Base-by-base conservation (phyloP, 441 rosid species). In the Gossypium lobatum region DNA sequence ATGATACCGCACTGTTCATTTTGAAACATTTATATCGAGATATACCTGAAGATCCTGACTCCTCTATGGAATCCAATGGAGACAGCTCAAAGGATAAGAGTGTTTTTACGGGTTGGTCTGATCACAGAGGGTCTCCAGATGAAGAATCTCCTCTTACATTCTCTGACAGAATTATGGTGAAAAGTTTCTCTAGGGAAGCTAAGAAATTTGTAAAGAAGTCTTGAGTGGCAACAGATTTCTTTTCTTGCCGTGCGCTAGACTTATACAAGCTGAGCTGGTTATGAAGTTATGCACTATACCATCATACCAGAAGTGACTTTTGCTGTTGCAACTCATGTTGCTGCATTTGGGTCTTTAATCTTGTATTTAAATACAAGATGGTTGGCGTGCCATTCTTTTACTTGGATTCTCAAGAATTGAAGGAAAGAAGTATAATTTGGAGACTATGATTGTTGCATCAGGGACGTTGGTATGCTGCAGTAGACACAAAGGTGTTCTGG, bases 61-160 rank as follows among this genome's bases (percentile, higher is more conserved):
- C 77, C 11, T 63, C 73, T 23, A 52, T 21, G 39, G 85, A 80
- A 54, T 77, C 78, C 55, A 39, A 39, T 0, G 80, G 60, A 67
- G 71, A 60, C 71, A 79, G 76, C 71, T 14, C 87, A 45, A 84
- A 84, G 48, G 74, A 63, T 39, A 81, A 74, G 70, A 81, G 76
- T 20, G 62, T 75, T 14, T 72, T 77, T 71, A 79, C 78, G 37
- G 80, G 83, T 46, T 86, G 93, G 96, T 64, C 77, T 53, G 85
- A 84, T 77, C 80, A 79, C 64, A 77, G 85, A 71, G 89, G 78
- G 72, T 34, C 67, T 48, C 61, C 77, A 1, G 91, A 91, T 26
- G 95, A 93, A 80, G 97, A 93, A 72, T 87, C 84, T 70, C 98
- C 98, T n/a, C 74, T 93, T 76, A 93, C 99, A 20, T 90, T 95